Evolutionary conservation across 2,329 filamentous ascomycete species (phyloP).

Genomic region (Aspergillus sojae): DNA sequence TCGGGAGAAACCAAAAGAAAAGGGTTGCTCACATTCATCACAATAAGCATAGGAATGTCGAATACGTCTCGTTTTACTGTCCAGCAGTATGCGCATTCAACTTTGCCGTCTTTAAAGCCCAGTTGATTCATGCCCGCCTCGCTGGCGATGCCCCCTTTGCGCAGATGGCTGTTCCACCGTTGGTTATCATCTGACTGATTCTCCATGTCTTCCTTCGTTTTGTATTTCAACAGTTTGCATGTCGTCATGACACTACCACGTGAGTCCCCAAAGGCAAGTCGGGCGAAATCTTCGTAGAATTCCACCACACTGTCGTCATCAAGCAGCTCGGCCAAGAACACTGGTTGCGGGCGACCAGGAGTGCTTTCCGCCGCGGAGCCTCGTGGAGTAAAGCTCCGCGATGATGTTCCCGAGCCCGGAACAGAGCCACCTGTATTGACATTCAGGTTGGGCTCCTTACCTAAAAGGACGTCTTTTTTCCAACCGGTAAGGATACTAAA

Average conservation of each 20-base stretch:
- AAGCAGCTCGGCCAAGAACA: slow-evolving; percentile 88
- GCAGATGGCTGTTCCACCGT: slow-evolving; percentile 46
- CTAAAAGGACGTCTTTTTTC: slow-evolving; percentile 85
- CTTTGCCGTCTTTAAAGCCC: slow-evolving; percentile 80
- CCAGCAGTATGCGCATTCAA: slow-evolving; percentile 96
- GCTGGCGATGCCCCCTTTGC: slow-evolving; percentile 50
- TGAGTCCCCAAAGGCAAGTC: slow-evolving; percentile 88
- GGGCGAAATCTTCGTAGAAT: slow-evolving; percentile 94
- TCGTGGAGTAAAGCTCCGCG: slow-evolving; percentile 53
- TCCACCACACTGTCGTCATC: slow-evolving; percentile 92
- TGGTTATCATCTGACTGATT: slow-evolving; percentile 51
- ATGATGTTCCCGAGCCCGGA: slow-evolving; percentile 43
- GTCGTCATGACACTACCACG: slow-evolving; percentile 80
- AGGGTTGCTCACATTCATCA: slow-evolving; percentile 84
- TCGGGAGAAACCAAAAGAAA: not conserved
- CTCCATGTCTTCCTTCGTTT: slow-evolving; percentile 64
- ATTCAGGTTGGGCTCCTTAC: slow-evolving; percentile 84
- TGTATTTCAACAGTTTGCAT: slow-evolving; percentile 88
- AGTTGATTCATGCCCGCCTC: slow-evolving; percentile 76
- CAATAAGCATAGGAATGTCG: slow-evolving; percentile 97
- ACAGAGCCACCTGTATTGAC: slow-evolving; percentile 68
- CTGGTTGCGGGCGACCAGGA: slow-evolving; percentile 67
- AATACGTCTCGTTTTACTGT: slow-evolving; percentile 95
- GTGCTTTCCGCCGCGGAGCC: slow-evolving; percentile 38
- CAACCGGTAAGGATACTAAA: slow-evolving; percentile 95